Conservation (phyloP, 768 basidiomycete genomes). For the Polyporus arcularius region DNA sequence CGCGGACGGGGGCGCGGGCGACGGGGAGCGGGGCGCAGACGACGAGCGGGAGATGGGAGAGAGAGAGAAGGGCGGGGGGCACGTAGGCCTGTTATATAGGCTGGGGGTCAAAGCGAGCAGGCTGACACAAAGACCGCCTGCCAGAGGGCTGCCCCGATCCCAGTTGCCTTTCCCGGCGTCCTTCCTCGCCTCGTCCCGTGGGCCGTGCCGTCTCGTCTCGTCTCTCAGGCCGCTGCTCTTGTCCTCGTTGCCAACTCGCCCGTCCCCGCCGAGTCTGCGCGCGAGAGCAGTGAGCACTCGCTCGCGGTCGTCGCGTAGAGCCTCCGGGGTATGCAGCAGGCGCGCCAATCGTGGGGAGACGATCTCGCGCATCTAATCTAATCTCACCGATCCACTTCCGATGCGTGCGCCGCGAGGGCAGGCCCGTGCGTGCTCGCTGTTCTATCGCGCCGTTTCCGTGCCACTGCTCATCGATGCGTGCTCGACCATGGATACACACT, state of each 20-base stretch:
- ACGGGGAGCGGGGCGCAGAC: conserved; percentile 5
- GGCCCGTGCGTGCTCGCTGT: not conserved
- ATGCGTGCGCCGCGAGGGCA: conserved; percentile 12
- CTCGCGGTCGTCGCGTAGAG: conserved; percentile 1
- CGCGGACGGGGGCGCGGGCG: not conserved
- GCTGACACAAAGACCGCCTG: conserved; percentile 16
- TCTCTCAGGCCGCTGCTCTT: not conserved
- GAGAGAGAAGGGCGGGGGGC: conserved; percentile 1
- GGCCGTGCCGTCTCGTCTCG: not conserved
- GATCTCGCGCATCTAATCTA: conserved; percentile 13
- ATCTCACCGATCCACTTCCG: conserved; percentile 12
- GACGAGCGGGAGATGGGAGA: conserved; percentile 6
- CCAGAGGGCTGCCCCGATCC: conserved; percentile 1
- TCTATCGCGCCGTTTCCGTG: conserved; percentile 1
- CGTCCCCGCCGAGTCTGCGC: not conserved
- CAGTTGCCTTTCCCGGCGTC: conserved; percentile 10
- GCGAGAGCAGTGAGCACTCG: not conserved
- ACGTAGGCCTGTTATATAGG: conserved; percentile 9
- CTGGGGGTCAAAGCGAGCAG: conserved; percentile 11
- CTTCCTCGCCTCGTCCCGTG: conserved; percentile 15
- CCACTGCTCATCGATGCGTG: conserved; percentile 7
- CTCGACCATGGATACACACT: too few relatives aligned
- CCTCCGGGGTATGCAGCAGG: too few relatives aligned
- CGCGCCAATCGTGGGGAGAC: not conserved
- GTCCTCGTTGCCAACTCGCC: not conserved